A percentile compares a stretch with the other conserved stretches of the same genome.
phyloP scores from a whole-genome alignment of 2,329 filamentous ascomycete species.

The Claviceps spartinae region DNA sequence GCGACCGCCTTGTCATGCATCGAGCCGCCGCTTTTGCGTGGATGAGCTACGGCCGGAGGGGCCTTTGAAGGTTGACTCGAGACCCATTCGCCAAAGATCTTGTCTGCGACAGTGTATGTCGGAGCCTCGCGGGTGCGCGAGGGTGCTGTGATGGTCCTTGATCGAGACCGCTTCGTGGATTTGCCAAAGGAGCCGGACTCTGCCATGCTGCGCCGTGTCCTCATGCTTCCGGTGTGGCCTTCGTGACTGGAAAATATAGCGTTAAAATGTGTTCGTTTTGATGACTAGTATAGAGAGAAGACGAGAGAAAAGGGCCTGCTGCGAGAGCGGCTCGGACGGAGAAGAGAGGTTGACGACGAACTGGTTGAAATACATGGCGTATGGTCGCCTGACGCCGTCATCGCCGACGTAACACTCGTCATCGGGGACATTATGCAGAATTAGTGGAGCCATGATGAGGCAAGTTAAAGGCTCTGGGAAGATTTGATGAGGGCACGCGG shows the following conservation, averaged over 20 bases:
- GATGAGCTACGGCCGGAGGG: slow-evolving; percentile 12
- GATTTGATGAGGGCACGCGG: neutral
- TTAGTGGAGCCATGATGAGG: slow-evolving; percentile 45
- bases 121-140: slow-evolving; percentile 44
- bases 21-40: slow-evolving; percentile 24
- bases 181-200: slow-evolving; percentile 55
- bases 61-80: slow-evolving; percentile 30
- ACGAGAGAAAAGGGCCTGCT: neutral
- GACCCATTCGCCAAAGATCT: slow-evolving; percentile 47
- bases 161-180: slow-evolving; percentile 49
- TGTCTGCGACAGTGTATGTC: slow-evolving; percentile 47
- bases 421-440: slow-evolving; percentile 55
- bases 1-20: slow-evolving; percentile 25
- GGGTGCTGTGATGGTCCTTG: slow-evolving; percentile 47
- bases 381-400: slow-evolving; percentile 50
- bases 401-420: slow-evolving; percentile 54
- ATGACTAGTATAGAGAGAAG: neutral
- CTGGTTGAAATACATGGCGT: slow-evolving; percentile 53
- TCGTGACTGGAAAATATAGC: slow-evolving; percentile 30
- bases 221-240: slow-evolving; percentile 31
- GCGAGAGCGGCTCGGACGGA: neutral
- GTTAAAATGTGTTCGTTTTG: too few relatives aligned
- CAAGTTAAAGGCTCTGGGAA: neutral
- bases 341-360: slow-evolving; percentile 20
- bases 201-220: slow-evolving; percentile 39